Evolutionary conservation across 1,284 basidiomycete species (phyloP).

Genomic region (Chondrostereum purpureum): DNA sequence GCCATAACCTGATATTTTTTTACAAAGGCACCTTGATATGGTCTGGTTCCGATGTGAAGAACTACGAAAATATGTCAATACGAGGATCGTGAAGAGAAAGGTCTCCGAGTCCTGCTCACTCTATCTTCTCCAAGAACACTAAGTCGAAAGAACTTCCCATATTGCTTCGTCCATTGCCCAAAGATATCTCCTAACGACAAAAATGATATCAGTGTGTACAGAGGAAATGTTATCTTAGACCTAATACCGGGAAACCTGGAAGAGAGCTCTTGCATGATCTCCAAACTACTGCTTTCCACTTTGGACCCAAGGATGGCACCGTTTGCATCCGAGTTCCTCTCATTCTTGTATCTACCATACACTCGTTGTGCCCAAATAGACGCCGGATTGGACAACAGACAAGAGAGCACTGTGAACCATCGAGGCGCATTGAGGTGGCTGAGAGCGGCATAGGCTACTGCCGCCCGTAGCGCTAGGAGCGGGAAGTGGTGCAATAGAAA

Average conservation of each 20-base stretch:
- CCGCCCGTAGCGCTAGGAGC: neutral
- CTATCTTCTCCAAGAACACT: neutral
- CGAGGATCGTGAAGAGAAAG: too few species aligned
- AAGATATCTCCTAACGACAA: slow-evolving; percentile 1
- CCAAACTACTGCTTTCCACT: neutral
- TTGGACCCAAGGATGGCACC: neutral
- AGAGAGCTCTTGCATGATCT: neutral
- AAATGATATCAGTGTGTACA: too few species aligned
- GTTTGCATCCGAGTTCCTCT: neutral
- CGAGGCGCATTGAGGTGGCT: neutral
- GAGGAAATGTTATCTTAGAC: neutral
- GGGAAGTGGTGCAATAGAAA: neutral
- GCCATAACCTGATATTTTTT: too few species aligned
- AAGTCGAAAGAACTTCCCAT: neutral
- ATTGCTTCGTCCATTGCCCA: neutral
- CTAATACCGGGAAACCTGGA: neutral
- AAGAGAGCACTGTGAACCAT: neutral
- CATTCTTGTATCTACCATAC: neutral
- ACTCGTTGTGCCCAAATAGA: neutral
- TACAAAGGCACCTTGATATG: neutral
- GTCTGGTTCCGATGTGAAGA: neutral
- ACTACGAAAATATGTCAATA: too few species aligned
- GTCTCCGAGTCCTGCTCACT: too few species aligned
- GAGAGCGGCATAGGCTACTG: neutral
- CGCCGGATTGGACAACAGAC: neutral